phyloP scores from a whole-genome alignment of 208 protist species.

The Leptomonas pyrrhocoris region DNA sequence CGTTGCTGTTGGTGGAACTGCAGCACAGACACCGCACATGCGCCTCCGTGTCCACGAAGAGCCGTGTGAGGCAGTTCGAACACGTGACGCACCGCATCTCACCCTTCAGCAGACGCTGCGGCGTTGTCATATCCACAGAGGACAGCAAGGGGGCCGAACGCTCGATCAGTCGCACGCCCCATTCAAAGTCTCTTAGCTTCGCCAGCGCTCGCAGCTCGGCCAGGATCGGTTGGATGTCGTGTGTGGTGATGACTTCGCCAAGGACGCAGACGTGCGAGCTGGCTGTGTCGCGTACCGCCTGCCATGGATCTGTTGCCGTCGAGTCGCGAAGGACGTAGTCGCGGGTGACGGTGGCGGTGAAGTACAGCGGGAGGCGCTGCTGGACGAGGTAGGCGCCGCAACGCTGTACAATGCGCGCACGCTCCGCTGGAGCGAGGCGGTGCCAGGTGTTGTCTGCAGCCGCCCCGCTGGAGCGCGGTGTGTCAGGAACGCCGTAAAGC shows the following conservation, averaged over 20 bases:
- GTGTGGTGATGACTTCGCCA: slow-evolving; percentile 32
- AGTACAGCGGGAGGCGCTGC: slow-evolving; percentile 57
- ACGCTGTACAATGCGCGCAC: slow-evolving; percentile 11
- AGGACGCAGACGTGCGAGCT: slow-evolving; percentile 53
- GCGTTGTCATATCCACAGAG: slow-evolving; percentile 61
- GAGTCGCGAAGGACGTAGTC: slow-evolving; percentile 53
- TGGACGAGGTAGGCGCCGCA: slow-evolving; percentile 39
- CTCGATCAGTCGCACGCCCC: slow-evolving; percentile 57
- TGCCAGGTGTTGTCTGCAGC: slow-evolving; percentile 32
- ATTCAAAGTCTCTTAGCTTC: slow-evolving; percentile 49
- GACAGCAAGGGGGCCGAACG: slow-evolving; percentile 58
- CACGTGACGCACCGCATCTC: slow-evolving; percentile 53
- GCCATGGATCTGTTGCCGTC: slow-evolving; percentile 34
- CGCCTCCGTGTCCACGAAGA: slow-evolving; percentile 52
- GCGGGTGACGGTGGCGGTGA: slow-evolving; percentile 54
- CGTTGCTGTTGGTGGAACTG: slow-evolving; percentile 8
- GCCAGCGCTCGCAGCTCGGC: slow-evolving; percentile 31
- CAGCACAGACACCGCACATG: slow-evolving; percentile 87
- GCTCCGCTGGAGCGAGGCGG: slow-evolving; percentile 16
- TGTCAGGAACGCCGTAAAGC: slow-evolving; percentile 22
- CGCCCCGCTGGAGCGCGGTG: slow-evolving; percentile 2
- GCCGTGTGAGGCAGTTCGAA: slow-evolving; percentile 40
- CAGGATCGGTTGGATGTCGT: slow-evolving; percentile 17
- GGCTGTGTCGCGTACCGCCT: slow-evolving; percentile 33
- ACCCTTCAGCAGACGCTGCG: slow-evolving; percentile 43